These are phyloP conservation scores for Starmerella bombicola DNA, from an alignment of 805 yeast genomes.

Conservation along the genomic window DNA sequence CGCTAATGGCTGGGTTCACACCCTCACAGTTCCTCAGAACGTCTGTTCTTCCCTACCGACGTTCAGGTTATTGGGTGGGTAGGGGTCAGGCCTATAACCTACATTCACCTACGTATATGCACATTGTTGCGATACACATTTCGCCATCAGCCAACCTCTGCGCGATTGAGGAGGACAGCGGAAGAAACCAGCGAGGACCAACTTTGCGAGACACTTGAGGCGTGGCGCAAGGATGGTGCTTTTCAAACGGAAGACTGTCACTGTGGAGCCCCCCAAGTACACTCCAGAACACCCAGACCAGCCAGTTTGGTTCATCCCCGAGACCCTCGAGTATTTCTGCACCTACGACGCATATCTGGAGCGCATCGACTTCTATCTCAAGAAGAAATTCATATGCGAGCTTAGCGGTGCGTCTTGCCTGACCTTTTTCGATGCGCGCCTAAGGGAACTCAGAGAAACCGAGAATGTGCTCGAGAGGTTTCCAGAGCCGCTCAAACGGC, in stretches of 20 bases:
- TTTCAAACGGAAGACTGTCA: slow-evolving; percentile 30
- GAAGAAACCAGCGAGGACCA: no score
- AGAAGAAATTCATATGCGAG: slow-evolving; percentile 81
- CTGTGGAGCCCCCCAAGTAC: slow-evolving; percentile 22
- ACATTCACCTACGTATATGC: neutral
- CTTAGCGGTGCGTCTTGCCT: slow-evolving; percentile 87
- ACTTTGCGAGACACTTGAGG: no score
- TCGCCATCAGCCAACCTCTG: no score
- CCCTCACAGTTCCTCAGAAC: no score
- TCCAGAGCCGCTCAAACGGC: slow-evolving; percentile 86
- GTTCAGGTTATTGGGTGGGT: neutral
- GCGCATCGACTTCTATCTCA: slow-evolving; percentile 31
- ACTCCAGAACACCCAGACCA: slow-evolving; percentile 29
- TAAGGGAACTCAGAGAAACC: slow-evolving; percentile 46
- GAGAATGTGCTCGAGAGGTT: slow-evolving; percentile 59
- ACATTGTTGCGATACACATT: neutral
- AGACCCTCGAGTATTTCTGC: slow-evolving; percentile 80
- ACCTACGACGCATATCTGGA: slow-evolving; percentile 63
- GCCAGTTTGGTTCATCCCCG: slow-evolving; percentile 69
- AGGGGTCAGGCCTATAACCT: neutral
- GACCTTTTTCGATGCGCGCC: slow-evolving; percentile 79
- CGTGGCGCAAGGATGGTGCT: slow-evolving; percentile 25
- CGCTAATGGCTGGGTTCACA: no score
- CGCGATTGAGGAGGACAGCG: no score
- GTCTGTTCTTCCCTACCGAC: no score